A percentile compares a stretch with the other conserved stretches of the same genome.
Evolutionary conservation across 2,329 filamentous ascomycete genomes (phyloP).

Genomic region (Plectosphaerella plurivora): DNA sequence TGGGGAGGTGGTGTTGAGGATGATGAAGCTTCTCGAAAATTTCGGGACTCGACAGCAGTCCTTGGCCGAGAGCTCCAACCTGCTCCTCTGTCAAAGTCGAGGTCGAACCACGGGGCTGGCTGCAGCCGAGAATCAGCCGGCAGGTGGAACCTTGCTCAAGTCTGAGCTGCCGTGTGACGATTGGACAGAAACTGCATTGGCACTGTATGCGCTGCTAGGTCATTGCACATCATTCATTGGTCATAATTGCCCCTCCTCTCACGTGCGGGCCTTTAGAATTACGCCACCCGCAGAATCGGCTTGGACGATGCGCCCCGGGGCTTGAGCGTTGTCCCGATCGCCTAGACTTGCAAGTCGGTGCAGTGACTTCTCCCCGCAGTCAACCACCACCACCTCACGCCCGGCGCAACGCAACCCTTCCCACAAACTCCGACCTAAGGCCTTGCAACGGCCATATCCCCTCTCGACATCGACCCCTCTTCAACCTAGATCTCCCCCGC

Average conservation of each 20-base stretch:
- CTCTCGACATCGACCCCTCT: neutral
- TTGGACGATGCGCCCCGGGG: neutral
- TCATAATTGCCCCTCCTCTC: neutral
- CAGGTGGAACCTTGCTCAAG: neutral
- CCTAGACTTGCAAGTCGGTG: neutral
- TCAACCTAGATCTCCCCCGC: neutral
- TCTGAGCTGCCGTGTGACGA: too few relatives aligned
- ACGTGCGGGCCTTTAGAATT: conserved; percentile 9
- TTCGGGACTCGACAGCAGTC: neutral
- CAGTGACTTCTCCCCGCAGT: conserved; percentile 1
- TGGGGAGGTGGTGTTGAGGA: neutral
- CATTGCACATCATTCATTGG: neutral
- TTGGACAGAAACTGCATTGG: neutral
- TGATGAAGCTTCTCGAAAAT: conserved; percentile 3
- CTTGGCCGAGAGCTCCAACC: neutral
- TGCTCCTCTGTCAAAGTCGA: too few relatives aligned
- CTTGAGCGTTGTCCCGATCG: neutral
- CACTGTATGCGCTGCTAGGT: conserved; percentile 1
- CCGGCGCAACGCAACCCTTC: neutral
- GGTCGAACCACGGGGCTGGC: neutral
- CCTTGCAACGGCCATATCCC: neutral
- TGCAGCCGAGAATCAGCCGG: conserved; percentile 1
- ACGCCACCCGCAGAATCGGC: too few relatives aligned
- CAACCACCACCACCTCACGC: neutral
- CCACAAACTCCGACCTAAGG: neutral